Evolutionary conservation across 148 eudicot species (phyloP), one percentile per base, ranked within the genome.

Genomic region (Arbutus unedo): DNA sequence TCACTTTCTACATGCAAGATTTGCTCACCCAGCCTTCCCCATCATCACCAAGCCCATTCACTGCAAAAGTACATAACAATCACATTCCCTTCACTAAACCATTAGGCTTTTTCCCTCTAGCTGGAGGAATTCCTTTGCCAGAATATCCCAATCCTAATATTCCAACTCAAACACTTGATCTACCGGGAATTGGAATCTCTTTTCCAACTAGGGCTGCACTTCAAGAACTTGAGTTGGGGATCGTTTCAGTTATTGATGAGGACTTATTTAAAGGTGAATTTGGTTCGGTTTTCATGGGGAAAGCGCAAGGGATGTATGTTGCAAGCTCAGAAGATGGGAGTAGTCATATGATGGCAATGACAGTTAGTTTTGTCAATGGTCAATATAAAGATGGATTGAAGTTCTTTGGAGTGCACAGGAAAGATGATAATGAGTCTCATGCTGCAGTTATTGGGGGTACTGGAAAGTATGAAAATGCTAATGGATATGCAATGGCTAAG

Each of bases 381-480:
- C 78, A 85, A 1, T 85, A 82, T 9, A 81, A 56, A 2, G 87
- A 87, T 75, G 77, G 80, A 5, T 49, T 89, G 73, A 87, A 80
- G 76, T 83, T 87, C 68, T 89, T 87, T 44, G 91, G 91, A 49
- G 76, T 85, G 56, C 88, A 87, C 43, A 80, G 86, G 43, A 51
- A 57, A 13, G 88, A 86, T 19, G 71, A 85, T 74, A 54, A 81
- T 2, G 93, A 88, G 81, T 87, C 92, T 43, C 91, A 90, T 79
- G 77, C 89, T 67, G 89, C 91, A 8, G 85, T 91, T 3, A 91
- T 93, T 66, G 96, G 96, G 25, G 93, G 94, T 18, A 88, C 94
- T 0, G 94, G 92, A 56, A 89, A 88, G 84, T 91, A 89, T 71
- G 80, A 87, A 6, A 86, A 84, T 74, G 93, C 93, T 0, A 90